Percentiles rank a stretch among this genome's conserved stretches.
phyloP scores from a whole-genome alignment of 1,139 yeast genomes.

The Lodderomyces parapsilosis region DNA sequence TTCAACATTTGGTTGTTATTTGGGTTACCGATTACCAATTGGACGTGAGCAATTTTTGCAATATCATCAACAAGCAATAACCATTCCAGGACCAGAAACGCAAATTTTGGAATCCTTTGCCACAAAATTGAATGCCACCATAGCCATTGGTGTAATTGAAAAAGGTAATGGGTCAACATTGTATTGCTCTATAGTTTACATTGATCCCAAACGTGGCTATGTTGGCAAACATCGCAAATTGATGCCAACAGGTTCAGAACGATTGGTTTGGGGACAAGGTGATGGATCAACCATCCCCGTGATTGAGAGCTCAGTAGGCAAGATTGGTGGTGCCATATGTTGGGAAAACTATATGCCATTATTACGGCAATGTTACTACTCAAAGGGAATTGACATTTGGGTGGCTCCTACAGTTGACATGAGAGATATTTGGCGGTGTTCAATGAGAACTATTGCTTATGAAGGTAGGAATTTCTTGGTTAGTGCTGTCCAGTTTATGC shows the following conservation, averaged over 20 bases:
- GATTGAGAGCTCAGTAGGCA: not conserved
- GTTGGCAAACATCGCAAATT: not conserved
- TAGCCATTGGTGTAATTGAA: not conserved
- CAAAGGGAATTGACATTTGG: not conserved
- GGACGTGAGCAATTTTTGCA: not conserved
- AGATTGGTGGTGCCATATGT: not conserved
- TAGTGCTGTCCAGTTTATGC: not conserved
- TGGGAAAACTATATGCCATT: conserved; percentile 1
- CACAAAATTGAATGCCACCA: not conserved
- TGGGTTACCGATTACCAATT: not conserved
- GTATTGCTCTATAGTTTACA: not conserved
- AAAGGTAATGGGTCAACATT: not conserved
- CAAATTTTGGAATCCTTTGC: not conserved
- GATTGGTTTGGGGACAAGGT: not conserved
- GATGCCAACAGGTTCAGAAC: not conserved
- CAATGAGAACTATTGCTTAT: not conserved
- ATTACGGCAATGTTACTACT: not conserved
- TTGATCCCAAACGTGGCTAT: not conserved
- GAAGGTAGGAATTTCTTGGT: not conserved
- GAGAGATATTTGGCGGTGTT: conserved; percentile 1
- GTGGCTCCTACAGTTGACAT: not conserved
- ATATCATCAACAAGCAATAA: not conserved
- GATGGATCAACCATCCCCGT: not conserved
- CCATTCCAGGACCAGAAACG: not conserved
- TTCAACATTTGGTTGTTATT: not conserved